Conservation (phyloP, 1,284 basidiomycete genomes). For the Cryptococcus deneoformans region DNA sequence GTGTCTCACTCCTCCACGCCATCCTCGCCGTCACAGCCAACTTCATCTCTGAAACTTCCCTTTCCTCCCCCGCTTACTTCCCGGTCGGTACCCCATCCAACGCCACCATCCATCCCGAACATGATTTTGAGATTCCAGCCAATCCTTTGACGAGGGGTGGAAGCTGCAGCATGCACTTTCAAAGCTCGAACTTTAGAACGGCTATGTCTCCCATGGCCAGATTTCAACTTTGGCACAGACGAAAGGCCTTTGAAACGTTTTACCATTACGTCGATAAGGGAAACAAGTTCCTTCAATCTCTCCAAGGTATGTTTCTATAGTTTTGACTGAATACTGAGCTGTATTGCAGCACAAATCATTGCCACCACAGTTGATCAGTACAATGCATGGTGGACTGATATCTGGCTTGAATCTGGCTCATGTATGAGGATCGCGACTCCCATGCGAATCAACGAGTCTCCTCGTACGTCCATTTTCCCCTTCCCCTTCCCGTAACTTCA, state of each 20-base stretch:
- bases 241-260: slow-evolving; percentile 31
- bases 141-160: background rate
- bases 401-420: slow-evolving; percentile 37
- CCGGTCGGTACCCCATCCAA: slow-evolving; percentile 27
- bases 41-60: slow-evolving; percentile 25
- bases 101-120: slow-evolving; percentile 30
- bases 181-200: background rate
- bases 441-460: slow-evolving; percentile 30
- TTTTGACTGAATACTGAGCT: background rate
- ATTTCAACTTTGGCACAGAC: slow-evolving; percentile 45
- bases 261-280: slow-evolving; percentile 23
- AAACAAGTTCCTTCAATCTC: slow-evolving; percentile 25
- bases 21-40: slow-evolving; percentile 37
- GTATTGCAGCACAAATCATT: slow-evolving; percentile 20
- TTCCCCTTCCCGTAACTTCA: background rate
- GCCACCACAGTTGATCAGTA: slow-evolving; percentile 31
- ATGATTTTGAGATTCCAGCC: slow-evolving; percentile 18
- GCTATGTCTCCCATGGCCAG: slow-evolving; percentile 14
- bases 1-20: slow-evolving; percentile 29
- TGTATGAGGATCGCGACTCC: slow-evolving; percentile 33
- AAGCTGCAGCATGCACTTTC: background rate
- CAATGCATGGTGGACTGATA: slow-evolving; percentile 42
- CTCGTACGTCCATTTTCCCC: slow-evolving; percentile 15
- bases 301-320: slow-evolving; percentile 26
- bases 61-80: slow-evolving; percentile 34